phyloP scores from a whole-genome alignment of 495 filamentous ascomycete genomes.

The Aspergillus cavernicola region DNA sequence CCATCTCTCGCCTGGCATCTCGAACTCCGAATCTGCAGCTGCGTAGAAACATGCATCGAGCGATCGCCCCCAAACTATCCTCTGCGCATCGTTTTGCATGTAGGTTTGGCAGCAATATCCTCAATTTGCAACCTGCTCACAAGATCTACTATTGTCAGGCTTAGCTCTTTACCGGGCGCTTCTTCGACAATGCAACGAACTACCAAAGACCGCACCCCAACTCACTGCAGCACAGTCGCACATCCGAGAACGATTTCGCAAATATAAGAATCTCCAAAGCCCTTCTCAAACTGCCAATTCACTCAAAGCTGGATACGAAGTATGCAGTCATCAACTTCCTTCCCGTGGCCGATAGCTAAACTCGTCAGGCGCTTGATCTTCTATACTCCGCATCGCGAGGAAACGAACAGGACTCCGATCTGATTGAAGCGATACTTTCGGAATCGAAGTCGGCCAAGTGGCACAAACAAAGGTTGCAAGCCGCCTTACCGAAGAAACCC shows the following conservation, averaged over 20 bases:
- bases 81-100: conserved; percentile 62
- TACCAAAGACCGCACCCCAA: conserved; percentile 42
- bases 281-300: conserved; percentile 51
- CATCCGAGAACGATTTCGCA: conserved; percentile 55
- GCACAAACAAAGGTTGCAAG: conserved; percentile 20
- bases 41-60: conserved; percentile 35
- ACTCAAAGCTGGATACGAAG: conserved; percentile 64
- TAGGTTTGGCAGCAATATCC: conserved; percentile 30
- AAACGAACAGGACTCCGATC: conserved; percentile 19
- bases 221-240: conserved; percentile 36
- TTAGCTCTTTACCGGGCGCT: conserved; percentile 72
- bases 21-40: background rate
- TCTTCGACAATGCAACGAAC: conserved; percentile 52
- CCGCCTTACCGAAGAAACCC: conserved; percentile 5
- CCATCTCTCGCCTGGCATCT: background rate
- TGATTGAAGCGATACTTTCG: conserved; percentile 25
- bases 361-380: conserved; percentile 34
- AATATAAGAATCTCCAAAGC: conserved; percentile 51
- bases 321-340: conserved; percentile 23
- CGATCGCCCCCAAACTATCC: conserved; percentile 43
- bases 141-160: conserved; percentile 42
- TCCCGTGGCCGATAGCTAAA: conserved; percentile 18
- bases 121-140: background rate
- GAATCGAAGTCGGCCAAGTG: conserved; percentile 18
- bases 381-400: conserved; percentile 37